Conservation (phyloP, 768 basidiomycete genomes). For the Suillus decipiens region DNA sequence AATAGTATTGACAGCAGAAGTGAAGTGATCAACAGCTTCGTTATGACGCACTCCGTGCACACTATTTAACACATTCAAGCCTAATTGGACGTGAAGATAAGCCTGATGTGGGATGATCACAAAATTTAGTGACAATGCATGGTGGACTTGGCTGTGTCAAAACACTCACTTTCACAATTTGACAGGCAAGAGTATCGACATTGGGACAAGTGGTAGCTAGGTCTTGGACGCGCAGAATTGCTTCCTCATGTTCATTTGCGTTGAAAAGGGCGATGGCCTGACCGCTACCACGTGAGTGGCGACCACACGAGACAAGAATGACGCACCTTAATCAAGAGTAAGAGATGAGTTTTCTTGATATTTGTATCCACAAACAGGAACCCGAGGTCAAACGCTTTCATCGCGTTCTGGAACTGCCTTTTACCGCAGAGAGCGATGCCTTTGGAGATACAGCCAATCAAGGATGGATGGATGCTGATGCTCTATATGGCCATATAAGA, state of each 20-base stretch:
- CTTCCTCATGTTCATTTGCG: background rate
- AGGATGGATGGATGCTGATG: background rate
- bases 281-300: background rate
- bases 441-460: background rate
- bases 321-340: background rate
- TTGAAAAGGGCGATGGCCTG: background rate
- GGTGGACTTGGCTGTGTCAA: too few relatives aligned
- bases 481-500: background rate
- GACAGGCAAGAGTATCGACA: background rate
- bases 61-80: background rate
- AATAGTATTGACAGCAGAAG: background rate
- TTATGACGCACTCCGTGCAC: background rate
- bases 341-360: background rate
- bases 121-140: background rate
- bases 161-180: background rate
- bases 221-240: background rate
- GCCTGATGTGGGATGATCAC: background rate
- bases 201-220: background rate
- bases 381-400: background rate
- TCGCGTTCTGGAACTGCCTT: background rate
- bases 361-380: background rate
- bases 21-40: background rate
- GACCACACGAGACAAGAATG: background rate
- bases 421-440: background rate
- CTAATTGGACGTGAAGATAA: background rate